Base-by-base conservation (phyloP, 2,329 filamentous ascomycete genomes). In the Pseudocercospora macadamiae region DNA sequence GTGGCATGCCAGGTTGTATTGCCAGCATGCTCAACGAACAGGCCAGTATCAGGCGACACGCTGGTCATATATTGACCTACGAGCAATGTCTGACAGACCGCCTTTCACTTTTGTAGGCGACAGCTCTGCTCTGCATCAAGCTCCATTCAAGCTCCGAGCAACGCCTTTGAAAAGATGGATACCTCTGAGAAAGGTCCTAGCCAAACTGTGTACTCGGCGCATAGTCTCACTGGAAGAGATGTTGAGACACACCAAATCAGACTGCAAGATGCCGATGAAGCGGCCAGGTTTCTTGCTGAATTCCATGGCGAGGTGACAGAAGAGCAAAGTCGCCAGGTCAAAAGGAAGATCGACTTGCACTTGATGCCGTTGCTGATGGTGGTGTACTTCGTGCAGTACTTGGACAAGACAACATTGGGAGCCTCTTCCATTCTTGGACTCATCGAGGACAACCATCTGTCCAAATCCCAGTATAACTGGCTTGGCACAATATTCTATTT, bases 401-500 rank as follows among this genome's bases (percentile, higher is more conserved):
- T 72, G 0, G 77, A 80, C 64, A 80, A 80, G 66, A 79, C 76
- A 1, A 65, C 62, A 2, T 45, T 66, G 3, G 65, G 65, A n/a
- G 62, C 65, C 8, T 66, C 66, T 45, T 82, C 82, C 2, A 72
- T 75, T 18, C 83, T 84, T 5, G 85, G 84, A 4, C 71, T 87
- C 10, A 74, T 75, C 47, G 73, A 79, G 2, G 84, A 86, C 66
- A 73, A 87, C 18, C 68, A 76, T 3, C 75, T 87, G 14, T 79
- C 76, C 25, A 80, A 81, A 47, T 70, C 73, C 10, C 82, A 86
- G 67, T 87, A 85, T 71, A 80, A 85, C 69, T 86, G 83, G 84
- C 75, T 86, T 8, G 76, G 86, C 21, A 85, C 82, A 39, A 81
- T 81, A 0, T 87, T 87, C 68, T 87, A 88, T 65, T 82, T 86